These are phyloP conservation scores for Polytolypa hystricis DNA, from an alignment of 2,329 filamentous ascomycete genomes.

Conservation along the genomic window DNA sequence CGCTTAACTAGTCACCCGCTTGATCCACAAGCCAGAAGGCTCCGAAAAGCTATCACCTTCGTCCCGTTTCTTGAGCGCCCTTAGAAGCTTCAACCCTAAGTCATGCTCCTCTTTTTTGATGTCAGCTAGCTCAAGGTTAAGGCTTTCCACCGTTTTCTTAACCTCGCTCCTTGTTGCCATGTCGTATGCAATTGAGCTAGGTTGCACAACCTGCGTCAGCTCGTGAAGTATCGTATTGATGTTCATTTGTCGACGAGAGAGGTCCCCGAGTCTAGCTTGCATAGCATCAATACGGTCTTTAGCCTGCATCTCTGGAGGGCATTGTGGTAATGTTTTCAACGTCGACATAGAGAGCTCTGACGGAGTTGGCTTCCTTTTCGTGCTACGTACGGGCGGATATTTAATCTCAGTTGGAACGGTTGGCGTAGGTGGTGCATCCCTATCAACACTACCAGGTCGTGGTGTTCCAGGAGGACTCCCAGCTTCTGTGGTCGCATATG, in stretches of 20 bases:
- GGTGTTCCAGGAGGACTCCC: slow-evolving; percentile 30
- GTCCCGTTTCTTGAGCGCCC: slow-evolving; percentile 64
- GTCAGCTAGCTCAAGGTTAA: slow-evolving; percentile 58
- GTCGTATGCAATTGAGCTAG: slow-evolving; percentile 53
- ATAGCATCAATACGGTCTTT: slow-evolving; percentile 56
- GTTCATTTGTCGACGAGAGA: slow-evolving; percentile 58
- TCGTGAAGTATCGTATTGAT: slow-evolving; percentile 62
- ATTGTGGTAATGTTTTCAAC: slow-evolving; percentile 48
- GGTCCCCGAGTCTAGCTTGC: slow-evolving; percentile 52
- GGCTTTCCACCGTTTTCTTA: slow-evolving; percentile 53
- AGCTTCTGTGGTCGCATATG: slow-evolving; percentile 44
- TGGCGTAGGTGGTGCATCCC: slow-evolving; percentile 23
- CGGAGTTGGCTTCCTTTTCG: slow-evolving; percentile 33
- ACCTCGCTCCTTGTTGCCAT: slow-evolving; percentile 49
- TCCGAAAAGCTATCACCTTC: slow-evolving; percentile 40
- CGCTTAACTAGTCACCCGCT: slow-evolving; percentile 57
- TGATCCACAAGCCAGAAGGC: slow-evolving; percentile 63
- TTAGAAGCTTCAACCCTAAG: slow-evolving; percentile 60
- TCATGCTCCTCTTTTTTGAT: slow-evolving; percentile 69
- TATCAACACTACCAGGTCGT: slow-evolving; percentile 28
- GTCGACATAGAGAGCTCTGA: slow-evolving; percentile 19
- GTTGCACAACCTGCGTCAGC: slow-evolving; percentile 67
- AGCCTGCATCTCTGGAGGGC: slow-evolving; percentile 50
- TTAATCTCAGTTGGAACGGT: slow-evolving; percentile 27
- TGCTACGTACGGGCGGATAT: slow-evolving; percentile 17